A percentile compares a stretch with the other conserved stretches of the same genome.
Conservation (phyloP, 2,329 filamentous ascomycete species). For the Penicillium brasilianum region DNA sequence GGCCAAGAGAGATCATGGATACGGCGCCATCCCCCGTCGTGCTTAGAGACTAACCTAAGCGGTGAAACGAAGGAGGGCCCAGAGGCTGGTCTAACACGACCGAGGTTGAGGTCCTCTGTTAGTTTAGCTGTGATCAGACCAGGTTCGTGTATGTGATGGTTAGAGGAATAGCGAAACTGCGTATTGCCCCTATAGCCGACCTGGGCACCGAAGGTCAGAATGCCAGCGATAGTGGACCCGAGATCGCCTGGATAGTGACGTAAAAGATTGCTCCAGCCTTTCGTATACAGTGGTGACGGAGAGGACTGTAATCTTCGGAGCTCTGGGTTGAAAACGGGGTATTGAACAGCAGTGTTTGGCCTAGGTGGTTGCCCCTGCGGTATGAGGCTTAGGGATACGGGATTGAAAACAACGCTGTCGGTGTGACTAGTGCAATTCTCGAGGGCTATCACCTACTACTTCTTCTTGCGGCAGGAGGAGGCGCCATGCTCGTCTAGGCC, state of each 20-base stretch:
- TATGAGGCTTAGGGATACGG: background rate
- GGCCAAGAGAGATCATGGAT: background rate
- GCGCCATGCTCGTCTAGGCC: background rate
- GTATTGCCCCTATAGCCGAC: too few relatives aligned
- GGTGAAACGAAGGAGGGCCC: background rate
- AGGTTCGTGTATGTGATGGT: background rate
- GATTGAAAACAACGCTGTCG: too few relatives aligned
- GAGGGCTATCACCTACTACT: background rate
- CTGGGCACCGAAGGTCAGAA: background rate
- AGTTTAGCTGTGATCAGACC: background rate
- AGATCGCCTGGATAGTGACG: background rate
- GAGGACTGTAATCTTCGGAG: background rate
- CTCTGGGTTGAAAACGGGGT: background rate
- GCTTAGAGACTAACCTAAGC: background rate
- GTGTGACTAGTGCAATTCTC: too few relatives aligned
- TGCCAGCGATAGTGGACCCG: background rate
- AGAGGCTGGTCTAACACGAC: background rate
- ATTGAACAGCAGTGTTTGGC: background rate
- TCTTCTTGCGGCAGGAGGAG: background rate
- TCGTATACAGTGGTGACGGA: background rate
- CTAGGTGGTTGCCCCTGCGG: background rate
- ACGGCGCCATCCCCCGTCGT: background rate
- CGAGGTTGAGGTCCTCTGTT: background rate
- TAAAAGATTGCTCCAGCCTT: background rate
- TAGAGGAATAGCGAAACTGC: too few relatives aligned